A percentile compares a stretch with the other conserved stretches of the same genome.
These are phyloP conservation scores for Candida gorgasii DNA, from an alignment of 805 yeast species.

Conservation along the genomic window DNA sequence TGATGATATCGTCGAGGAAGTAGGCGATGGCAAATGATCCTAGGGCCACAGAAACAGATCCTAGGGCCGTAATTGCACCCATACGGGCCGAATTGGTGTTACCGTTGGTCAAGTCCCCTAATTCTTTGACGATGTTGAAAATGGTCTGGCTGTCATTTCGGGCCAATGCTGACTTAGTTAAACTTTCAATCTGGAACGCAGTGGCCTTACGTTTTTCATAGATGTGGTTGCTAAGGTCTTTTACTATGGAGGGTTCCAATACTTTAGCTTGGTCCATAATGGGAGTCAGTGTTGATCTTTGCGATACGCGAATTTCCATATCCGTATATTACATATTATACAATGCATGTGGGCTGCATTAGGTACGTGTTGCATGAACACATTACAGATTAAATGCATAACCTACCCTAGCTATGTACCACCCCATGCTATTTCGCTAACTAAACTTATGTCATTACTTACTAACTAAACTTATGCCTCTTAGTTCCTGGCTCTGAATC, in stretches of 20 bases:
- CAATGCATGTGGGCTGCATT: no score
- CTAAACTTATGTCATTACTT: no score
- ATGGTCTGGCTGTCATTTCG: constrained; percentile 62
- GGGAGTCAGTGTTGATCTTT: no score
- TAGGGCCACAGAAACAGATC: constrained; percentile 92
- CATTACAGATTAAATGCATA: no score
- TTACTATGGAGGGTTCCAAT: constrained; percentile 36
- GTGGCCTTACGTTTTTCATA: constrained; percentile 50
- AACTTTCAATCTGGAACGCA: constrained; percentile 68
- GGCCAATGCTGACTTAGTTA: constrained; percentile 67
- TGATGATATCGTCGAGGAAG: constrained; percentile 81
- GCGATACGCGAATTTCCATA: no score
- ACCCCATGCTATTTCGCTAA: no score
- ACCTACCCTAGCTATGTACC: no score
- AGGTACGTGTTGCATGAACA: no score
- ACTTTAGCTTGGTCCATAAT: constrained; percentile 15
- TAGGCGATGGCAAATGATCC: constrained; percentile 81
- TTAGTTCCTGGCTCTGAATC: constrained; percentile 3
- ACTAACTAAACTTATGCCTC: constrained; percentile 2
- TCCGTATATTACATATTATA: neutral
- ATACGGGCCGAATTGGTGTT: constrained; percentile 74
- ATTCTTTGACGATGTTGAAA: constrained; percentile 65
- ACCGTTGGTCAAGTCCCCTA: constrained; percentile 74
- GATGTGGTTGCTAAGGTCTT: constrained; percentile 46
- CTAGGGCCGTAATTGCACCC: constrained; percentile 94